These are phyloP conservation scores for Hyaloperonospora arabidopsidis DNA, from an alignment of 352 stramenopile species.

Conservation along the genomic window DNA sequence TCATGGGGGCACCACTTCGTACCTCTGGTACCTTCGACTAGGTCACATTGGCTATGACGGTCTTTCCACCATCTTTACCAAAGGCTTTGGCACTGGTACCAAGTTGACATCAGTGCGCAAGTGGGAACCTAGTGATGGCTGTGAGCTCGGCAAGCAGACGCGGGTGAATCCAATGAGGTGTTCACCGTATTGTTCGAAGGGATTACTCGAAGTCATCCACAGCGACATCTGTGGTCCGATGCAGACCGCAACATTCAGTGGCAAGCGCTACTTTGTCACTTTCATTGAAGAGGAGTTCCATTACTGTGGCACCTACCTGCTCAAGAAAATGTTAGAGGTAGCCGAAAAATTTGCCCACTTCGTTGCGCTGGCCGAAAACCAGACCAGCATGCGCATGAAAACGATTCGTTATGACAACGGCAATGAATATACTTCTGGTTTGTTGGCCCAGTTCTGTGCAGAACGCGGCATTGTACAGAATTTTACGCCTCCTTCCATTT, in stretches of 20 bases:
- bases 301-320: not conserved
- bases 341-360: not conserved
- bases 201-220: not conserved
- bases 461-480: constrained; percentile 1
- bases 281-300: not conserved
- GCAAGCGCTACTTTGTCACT: not conserved
- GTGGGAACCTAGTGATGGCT: not conserved
- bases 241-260: not conserved
- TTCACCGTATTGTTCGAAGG: not conserved
- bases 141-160: not conserved
- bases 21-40: constrained; percentile 1
- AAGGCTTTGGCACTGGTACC: not conserved
- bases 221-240: not conserved
- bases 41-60: too few species aligned
- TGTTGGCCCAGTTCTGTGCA: too few species aligned
- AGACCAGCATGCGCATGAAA: not conserved
- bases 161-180: not conserved
- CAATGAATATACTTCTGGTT: too few species aligned
- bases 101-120: not conserved
- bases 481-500: not conserved
- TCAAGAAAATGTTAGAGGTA: not conserved
- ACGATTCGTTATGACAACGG: not conserved
- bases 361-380: not conserved
- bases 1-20: constrained; percentile 1
- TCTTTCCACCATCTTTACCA: not conserved